These are phyloP conservation scores for Trypanosoma conorhini DNA, from an alignment of 208 protist genomes.

Conservation along the genomic window DNA sequence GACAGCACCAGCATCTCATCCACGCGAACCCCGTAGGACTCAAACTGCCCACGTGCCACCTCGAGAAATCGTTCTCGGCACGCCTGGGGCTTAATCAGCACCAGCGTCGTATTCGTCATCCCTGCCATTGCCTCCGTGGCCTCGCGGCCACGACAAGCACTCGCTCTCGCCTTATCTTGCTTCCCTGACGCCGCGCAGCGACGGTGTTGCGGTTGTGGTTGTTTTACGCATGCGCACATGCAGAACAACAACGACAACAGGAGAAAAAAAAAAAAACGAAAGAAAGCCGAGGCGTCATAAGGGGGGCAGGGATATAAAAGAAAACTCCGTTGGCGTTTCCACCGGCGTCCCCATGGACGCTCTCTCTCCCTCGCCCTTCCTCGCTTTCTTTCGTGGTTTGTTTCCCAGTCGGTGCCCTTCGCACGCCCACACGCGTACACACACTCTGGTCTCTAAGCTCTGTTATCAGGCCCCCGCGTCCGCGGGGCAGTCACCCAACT, in stretches of 20 bases:
- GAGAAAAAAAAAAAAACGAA: constrained; percentile 3
- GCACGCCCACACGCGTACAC: not conserved
- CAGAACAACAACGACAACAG: not conserved
- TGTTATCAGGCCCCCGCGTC: not conserved
- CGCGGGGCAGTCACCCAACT: not conserved
- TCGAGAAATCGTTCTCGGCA: constrained; percentile 43
- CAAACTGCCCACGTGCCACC: constrained; percentile 33
- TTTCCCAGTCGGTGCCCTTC: not conserved
- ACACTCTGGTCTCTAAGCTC: not conserved
- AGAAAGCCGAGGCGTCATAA: constrained; percentile 9
- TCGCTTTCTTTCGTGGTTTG: not conserved
- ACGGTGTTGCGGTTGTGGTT: not conserved
- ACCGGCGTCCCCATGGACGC: too few relatives aligned
- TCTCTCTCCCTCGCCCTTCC: too few relatives aligned
- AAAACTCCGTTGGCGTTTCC: not conserved
- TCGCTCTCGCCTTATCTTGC: not conserved
- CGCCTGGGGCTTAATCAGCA: constrained; percentile 65
- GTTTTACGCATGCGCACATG: not conserved
- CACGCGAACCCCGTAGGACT: constrained; percentile 35
- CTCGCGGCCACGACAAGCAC: not conserved
- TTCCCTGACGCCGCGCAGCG: not conserved
- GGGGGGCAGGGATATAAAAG: not conserved
- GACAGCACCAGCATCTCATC: constrained; percentile 47
- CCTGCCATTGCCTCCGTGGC: not conserved
- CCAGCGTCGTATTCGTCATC: constrained; percentile 55